phyloP scores from a whole-genome alignment of 139 green algal genomes.

The Chlamydomonas asymmetrica region DNA sequence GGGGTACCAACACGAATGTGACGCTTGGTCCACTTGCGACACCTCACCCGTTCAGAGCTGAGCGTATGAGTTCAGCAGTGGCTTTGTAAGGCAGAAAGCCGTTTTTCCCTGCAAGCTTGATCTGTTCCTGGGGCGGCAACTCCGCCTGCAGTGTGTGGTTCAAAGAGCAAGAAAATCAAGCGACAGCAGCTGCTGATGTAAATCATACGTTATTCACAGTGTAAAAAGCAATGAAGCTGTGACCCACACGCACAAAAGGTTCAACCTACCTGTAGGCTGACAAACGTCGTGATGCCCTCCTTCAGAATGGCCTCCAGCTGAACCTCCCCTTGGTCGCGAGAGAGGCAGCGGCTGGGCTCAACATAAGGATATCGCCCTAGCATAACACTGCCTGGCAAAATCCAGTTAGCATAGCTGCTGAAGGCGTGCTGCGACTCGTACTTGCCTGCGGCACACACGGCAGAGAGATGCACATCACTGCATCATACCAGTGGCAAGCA shows the following conservation, averaged over 20 bases:
- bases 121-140: slow-evolving; percentile 69
- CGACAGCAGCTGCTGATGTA: too few relatives aligned
- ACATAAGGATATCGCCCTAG: slow-evolving; percentile 84
- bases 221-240: not conserved
- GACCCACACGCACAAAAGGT: not conserved
- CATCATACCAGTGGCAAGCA: too few relatives aligned
- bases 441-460: slow-evolving; percentile 32
- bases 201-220: too few relatives aligned
- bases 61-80: slow-evolving; percentile 63
- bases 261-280: slow-evolving; percentile 72
- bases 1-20: too few relatives aligned
- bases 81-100: slow-evolving; percentile 86
- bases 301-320: slow-evolving; percentile 69
- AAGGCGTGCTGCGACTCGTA: slow-evolving; percentile 68
- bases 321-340: slow-evolving; percentile 56
- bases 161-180: not conserved
- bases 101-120: slow-evolving; percentile 70
- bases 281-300: slow-evolving; percentile 74
- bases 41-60: slow-evolving; percentile 40
- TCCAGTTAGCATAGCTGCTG: slow-evolving; percentile 78
- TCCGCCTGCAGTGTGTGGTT: slow-evolving; percentile 65
- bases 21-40: too few relatives aligned
- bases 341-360: slow-evolving; percentile 69
- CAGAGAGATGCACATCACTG: too few relatives aligned
- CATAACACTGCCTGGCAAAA: slow-evolving; percentile 77